Percentiles rank a stretch among this genome's conserved stretches.
Evolutionary conservation across 352 stramenopile species (phyloP).

Genomic region (Phytophthora lateralis): DNA sequence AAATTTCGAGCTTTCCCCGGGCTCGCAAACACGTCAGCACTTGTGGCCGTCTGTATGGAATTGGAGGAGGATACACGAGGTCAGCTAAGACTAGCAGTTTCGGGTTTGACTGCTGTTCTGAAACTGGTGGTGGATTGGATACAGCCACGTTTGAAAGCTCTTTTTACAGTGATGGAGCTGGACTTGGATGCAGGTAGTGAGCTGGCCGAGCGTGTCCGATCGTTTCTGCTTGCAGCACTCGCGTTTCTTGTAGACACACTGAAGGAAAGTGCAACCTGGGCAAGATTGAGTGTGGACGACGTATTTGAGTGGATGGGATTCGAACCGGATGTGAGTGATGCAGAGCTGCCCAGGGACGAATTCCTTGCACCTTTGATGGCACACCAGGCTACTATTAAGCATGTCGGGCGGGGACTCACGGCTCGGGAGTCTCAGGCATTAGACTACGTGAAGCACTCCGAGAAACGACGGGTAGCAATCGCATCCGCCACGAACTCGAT

Average conservation of each 20-base stretch:
- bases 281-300: constrained; percentile 9
- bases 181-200: background rate
- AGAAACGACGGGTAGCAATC: constrained; percentile 45
- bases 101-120: constrained; percentile 3
- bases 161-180: constrained; percentile 12
- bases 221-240: constrained; percentile 1
- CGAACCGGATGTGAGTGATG: constrained; percentile 15
- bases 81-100: constrained; percentile 9
- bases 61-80: background rate
- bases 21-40: background rate
- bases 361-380: constrained; percentile 15
- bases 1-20: background rate
- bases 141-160: constrained; percentile 5
- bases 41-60: constrained; percentile 2
- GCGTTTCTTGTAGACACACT: constrained; percentile 13
- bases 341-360: constrained; percentile 13
- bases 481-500: constrained; percentile 41
- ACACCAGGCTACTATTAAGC: constrained; percentile 22
- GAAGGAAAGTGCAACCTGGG: constrained; percentile 4
- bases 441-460: constrained; percentile 53
- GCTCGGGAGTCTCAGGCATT: constrained; percentile 48
- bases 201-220: constrained; percentile 5
- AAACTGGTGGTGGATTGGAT: constrained; percentile 16
- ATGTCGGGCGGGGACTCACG: constrained; percentile 28
- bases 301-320: constrained; percentile 23